Conservation (phyloP, 139 green algal genomes). For the Micractinium conductrix region DNA sequence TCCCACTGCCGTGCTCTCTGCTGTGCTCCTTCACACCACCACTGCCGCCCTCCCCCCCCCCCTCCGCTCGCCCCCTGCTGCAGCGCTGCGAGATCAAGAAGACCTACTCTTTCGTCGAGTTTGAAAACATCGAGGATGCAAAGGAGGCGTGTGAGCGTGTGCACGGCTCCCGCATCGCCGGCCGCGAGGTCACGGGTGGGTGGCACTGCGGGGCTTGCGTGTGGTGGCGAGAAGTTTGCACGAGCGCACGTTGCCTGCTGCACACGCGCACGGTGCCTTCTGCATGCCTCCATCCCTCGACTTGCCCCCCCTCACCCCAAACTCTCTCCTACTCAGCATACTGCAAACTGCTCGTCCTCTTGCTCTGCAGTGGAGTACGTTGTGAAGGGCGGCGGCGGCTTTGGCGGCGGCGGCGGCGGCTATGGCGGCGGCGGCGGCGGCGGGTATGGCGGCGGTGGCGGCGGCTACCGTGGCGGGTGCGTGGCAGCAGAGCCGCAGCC, state of each 20-base stretch:
- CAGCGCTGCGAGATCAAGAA: constrained; percentile 75
- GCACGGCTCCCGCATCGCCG: constrained; percentile 54
- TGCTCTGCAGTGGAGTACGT: constrained; percentile 42
- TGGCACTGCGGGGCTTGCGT: neutral
- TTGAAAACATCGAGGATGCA: constrained; percentile 64
- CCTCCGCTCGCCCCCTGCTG: neutral
- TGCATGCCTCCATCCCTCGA: neutral
- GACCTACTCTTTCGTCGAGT: constrained; percentile 83
- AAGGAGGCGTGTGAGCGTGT: constrained; percentile 59
- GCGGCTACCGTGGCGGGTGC: constrained; percentile 3
- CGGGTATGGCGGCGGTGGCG: neutral
- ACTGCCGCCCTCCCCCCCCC: neutral
- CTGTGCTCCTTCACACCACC: neutral
- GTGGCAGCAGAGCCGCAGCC: neutral
- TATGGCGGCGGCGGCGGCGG: neutral
- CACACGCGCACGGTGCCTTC: neutral
- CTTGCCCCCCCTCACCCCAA: neutral
- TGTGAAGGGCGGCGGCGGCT: neutral
- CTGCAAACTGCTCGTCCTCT: too few relatives aligned
- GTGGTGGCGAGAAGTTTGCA: neutral
- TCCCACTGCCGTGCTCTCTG: neutral
- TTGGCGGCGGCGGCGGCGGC: neutral
- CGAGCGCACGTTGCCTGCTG: neutral
- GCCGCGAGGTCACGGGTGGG: constrained; percentile 47
- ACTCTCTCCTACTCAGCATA: too few relatives aligned